phyloP scores from a whole-genome alignment of 352 stramenopile species.

The Globisporangium abappressorium region DNA sequence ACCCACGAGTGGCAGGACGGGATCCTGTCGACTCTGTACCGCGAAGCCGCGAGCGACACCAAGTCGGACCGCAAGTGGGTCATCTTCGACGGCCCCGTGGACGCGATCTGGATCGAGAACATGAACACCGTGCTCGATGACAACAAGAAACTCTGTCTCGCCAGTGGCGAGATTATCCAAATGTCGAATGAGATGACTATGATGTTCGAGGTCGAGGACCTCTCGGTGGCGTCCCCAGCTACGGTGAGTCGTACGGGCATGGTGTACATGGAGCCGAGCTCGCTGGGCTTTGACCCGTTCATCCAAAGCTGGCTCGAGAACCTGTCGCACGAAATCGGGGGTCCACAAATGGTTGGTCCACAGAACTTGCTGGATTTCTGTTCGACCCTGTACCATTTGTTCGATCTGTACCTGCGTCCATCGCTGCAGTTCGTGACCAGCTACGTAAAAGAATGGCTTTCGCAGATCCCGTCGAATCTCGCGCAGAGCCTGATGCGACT shows the following conservation, averaged over 20 bases:
- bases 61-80: slow-evolving; percentile 92
- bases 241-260: slow-evolving; percentile 94
- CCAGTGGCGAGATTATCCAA: slow-evolving; percentile 93
- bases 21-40: slow-evolving; percentile 89
- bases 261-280: slow-evolving; percentile 96
- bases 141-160: slow-evolving; percentile 95
- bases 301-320: slow-evolving; percentile 88
- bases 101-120: slow-evolving; percentile 97
- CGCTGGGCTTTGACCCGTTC: slow-evolving; percentile 89
- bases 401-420: slow-evolving; percentile 85
- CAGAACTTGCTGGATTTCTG: slow-evolving; percentile 50
- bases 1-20: slow-evolving; percentile 95
- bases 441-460: slow-evolving; percentile 90
- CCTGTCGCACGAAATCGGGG: slow-evolving; percentile 57
- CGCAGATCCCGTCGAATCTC: slow-evolving; percentile 90
- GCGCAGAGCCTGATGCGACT: slow-evolving; percentile 89
- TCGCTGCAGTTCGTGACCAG: slow-evolving; percentile 81
- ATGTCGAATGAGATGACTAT: slow-evolving; percentile 95
- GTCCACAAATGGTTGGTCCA: slow-evolving; percentile 29
- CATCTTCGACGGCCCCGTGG: slow-evolving; percentile 94
- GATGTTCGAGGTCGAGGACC: slow-evolving; percentile 96
- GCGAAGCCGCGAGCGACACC: slow-evolving; percentile 86
- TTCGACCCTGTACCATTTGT: slow-evolving; percentile 62
- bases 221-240: slow-evolving; percentile 91
- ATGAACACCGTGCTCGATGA: slow-evolving; percentile 97